These are phyloP conservation scores for Tetramitus jugosus DNA, from an alignment of 208 protist genomes.

Conservation along the genomic window DNA sequence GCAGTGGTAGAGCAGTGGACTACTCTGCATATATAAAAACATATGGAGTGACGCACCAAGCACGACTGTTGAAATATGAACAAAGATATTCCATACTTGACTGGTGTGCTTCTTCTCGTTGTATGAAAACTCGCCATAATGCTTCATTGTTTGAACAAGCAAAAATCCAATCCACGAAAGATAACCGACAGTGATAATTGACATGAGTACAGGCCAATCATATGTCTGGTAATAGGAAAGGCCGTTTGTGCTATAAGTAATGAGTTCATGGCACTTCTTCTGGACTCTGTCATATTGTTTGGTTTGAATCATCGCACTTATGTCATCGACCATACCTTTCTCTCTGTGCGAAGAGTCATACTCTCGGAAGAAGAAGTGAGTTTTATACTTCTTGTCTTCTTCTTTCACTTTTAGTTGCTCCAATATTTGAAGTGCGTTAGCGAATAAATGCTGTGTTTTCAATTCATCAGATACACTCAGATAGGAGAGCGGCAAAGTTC, in stretches of 20 bases:
- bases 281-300: not conserved
- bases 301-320: too few relatives aligned
- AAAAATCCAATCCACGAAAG: constrained; percentile 15
- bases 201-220: constrained; percentile 5
- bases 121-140: too few relatives aligned
- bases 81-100: too few relatives aligned
- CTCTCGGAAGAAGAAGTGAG: not conserved
- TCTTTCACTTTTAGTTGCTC: not conserved
- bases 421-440: not conserved
- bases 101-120: too few relatives aligned
- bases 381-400: not conserved
- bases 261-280: not conserved
- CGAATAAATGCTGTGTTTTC: not conserved
- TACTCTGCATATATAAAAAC: not conserved
- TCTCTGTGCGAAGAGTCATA: not conserved
- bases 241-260: not conserved
- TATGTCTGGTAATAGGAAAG: constrained; percentile 11
- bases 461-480: not conserved
- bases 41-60: too few relatives aligned
- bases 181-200: not conserved
- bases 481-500: not conserved
- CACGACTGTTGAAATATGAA: too few relatives aligned
- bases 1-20: not conserved
- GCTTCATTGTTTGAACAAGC: too few relatives aligned
- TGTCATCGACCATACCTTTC: not conserved